Base-by-base conservation (phyloP, 306 rosid genomes). In the Cajanus cajan region DNA sequence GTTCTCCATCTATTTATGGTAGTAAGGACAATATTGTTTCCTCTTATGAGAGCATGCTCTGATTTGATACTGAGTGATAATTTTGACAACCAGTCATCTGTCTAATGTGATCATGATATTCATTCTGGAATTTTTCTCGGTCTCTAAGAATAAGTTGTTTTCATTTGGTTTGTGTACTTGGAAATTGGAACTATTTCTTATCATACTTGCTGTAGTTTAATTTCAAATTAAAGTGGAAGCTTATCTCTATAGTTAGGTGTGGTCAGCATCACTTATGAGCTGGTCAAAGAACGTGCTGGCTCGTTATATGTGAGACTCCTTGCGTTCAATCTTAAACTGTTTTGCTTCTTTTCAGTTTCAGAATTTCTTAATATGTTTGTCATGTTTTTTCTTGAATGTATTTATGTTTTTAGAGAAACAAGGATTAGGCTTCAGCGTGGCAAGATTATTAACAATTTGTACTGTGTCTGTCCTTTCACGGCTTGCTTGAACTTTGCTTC, bases 401-500 rank as follows among this genome's bases (percentile, higher is more conserved):
- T 15, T 15, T 39, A 25, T 77, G 12, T 50, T 39, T 57, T 11
- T 7, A 44, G 25, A 34, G 34, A 58, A 68, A 40, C 36, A 63
- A 33, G 13, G 55, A 52, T 73, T 67, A 19, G 25, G 54, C 41
- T 64, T 64, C 37, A 28, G 61, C 43, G 39, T 33, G 59, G 57
- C 39, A 52, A 5, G 43, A 43, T 73, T 57, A 63, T 68, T 73
- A 47, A 36, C 54, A 71, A 71, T 16, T 52, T 24, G 19, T 16
- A 8, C 31, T 28, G 1, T 28, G 63, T 55, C 36, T 5, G 16
- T 57, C 58, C 50, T 81, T 41, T 51, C 61, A 51, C 18, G 37
- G 82, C 34, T 10, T 47, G 59, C 71, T 14, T 37, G 73, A 80
- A 62, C 31, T 80, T 70, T 25, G 18, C 64, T 70, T 75, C 37